Conservation (phyloP, 768 basidiomycete species). For the Austroboletus eburneus region DNA sequence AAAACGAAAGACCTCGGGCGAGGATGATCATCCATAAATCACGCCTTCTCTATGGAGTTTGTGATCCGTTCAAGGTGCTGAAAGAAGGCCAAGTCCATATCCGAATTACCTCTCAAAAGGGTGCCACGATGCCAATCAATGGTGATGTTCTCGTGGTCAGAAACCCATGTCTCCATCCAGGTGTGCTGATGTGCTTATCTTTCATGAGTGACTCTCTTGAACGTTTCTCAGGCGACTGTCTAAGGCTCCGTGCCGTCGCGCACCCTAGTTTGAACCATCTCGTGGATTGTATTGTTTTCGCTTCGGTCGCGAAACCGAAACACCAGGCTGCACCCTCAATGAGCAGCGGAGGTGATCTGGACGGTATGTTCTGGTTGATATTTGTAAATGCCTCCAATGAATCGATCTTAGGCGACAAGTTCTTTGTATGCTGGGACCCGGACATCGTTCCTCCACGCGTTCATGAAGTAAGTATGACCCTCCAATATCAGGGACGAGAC, state of each 20-base stretch:
- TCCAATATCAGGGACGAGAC: no score
- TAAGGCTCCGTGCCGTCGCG: conserved; percentile 59
- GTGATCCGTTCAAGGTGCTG: conserved; percentile 60
- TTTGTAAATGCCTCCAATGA: not conserved
- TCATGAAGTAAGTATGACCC: conserved; percentile 43
- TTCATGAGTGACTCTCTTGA: not conserved
- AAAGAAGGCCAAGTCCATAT: conserved; percentile 64
- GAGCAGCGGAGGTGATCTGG: conserved; percentile 67
- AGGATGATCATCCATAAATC: conserved; percentile 62
- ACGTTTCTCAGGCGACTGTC: conserved; percentile 46
- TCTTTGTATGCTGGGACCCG: conserved; percentile 66
- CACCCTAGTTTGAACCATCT: conserved; percentile 49
- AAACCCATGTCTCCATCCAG: conserved; percentile 69
- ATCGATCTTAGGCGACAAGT: conserved; percentile 50
- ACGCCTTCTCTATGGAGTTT: conserved; percentile 60
- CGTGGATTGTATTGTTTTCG: conserved; percentile 66
- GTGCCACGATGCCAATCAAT: conserved; percentile 52
- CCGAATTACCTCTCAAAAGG: conserved; percentile 50
- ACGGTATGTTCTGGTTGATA: conserved; percentile 33
- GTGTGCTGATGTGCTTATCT: conserved; percentile 24
- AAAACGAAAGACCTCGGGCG: conserved; percentile 50
- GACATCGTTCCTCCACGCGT: conserved; percentile 55
- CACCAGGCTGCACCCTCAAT: conserved; percentile 63
- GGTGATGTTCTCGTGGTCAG: conserved; percentile 61
- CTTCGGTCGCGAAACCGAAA: conserved; percentile 51